These are phyloP conservation scores for Tuber microsphaerosporum DNA, from an alignment of 495 filamentous ascomycete species.

Conservation along the genomic window DNA sequence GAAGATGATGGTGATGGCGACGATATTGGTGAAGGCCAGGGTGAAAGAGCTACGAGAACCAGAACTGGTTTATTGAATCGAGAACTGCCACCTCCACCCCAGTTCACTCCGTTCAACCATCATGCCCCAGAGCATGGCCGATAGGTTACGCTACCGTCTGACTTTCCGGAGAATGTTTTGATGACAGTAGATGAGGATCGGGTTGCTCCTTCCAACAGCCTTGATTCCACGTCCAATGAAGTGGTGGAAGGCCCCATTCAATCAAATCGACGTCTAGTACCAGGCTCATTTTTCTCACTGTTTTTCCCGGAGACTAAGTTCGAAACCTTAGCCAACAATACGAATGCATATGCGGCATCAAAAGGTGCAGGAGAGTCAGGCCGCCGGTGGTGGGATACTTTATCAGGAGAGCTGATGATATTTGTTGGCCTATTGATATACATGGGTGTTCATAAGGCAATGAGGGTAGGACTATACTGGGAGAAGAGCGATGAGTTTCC, in stretches of 20 bases:
- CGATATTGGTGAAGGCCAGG: background rate
- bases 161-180: too few relatives aligned
- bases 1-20: background rate
- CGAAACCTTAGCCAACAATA: background rate
- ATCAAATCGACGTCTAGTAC: background rate
- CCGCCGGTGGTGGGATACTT: background rate
- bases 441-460: background rate
- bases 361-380: background rate
- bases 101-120: background rate
- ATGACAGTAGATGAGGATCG: too few relatives aligned
- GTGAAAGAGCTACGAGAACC: background rate
- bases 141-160: background rate
- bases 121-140: background rate
- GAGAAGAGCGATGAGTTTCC: background rate
- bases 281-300: background rate
- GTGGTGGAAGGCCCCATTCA: background rate
- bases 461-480: background rate
- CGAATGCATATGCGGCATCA: background rate
- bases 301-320: background rate
- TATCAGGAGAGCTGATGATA: background rate
- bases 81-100: background rate
- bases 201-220: too few relatives aligned
- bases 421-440: constrained; percentile 12
- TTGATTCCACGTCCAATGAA: too few relatives aligned
- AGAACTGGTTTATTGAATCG: background rate